Conservation (phyloP, 2,329 filamentous ascomycete genomes). For the Fusarium drepaniforme region DNA sequence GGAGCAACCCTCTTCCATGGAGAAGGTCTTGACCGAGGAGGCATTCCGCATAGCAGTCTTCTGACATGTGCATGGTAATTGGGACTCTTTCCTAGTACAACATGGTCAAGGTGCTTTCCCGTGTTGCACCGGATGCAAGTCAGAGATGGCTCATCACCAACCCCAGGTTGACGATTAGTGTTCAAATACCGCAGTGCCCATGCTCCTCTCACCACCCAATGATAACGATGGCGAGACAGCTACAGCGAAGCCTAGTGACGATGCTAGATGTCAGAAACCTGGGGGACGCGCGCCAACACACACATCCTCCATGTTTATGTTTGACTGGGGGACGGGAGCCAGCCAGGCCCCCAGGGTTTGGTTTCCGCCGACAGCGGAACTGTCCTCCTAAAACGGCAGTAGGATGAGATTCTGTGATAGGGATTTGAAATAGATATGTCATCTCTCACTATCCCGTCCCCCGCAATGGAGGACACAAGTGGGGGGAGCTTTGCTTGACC, state of each 20-base stretch:
- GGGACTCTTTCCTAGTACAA: background rate
- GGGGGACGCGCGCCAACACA: background rate
- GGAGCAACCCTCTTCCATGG: background rate
- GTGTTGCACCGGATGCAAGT: background rate
- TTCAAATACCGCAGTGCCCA: slow-evolving; percentile 1
- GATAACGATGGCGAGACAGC: background rate
- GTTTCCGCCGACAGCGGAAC: background rate
- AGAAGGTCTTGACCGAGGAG: background rate
- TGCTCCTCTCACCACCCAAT: background rate
- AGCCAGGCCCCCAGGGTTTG: background rate
- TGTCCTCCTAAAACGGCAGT: background rate
- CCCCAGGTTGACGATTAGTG: background rate
- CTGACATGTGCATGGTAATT: background rate
- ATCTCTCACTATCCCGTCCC: slow-evolving; percentile 1
- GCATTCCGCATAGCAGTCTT: background rate
- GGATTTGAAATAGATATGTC: slow-evolving; percentile 8
- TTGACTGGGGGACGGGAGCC: background rate
- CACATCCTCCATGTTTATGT: background rate
- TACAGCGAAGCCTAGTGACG: background rate
- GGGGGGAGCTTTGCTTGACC: background rate
- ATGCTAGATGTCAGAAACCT: background rate
- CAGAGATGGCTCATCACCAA: slow-evolving; percentile 1
- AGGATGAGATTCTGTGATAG: background rate
- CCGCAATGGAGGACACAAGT: background rate
- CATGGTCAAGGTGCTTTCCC: background rate